Evolutionary conservation across 225 moss, liverwort and hornwort genomes (phyloP).

Genomic region (Rhytidiadelphus loreus): DNA sequence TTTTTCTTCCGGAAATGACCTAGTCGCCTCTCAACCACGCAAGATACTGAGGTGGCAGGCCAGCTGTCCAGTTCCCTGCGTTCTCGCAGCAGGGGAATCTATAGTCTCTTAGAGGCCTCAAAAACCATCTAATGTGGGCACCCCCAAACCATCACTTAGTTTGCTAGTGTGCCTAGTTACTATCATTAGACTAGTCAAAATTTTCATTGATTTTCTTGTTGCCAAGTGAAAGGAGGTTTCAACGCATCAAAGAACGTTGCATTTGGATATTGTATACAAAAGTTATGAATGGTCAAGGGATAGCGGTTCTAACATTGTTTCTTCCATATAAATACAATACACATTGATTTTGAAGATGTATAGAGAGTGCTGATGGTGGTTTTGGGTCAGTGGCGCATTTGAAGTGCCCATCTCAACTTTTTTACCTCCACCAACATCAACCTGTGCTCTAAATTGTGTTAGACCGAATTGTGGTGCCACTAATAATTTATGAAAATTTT

Average conservation of each 20-base stretch:
- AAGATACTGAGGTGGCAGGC: no score
- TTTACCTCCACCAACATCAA: background rate
- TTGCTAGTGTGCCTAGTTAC: background rate
- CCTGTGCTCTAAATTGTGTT: no score
- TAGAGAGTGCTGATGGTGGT: background rate
- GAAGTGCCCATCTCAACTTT: no score
- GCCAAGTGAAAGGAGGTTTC: background rate
- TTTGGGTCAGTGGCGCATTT: background rate
- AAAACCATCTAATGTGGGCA: no score
- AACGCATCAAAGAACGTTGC: fast-evolving
- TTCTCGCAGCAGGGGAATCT: no score
- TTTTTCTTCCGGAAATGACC: no score
- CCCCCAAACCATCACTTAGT: fast-evolving
- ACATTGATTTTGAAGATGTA: background rate
- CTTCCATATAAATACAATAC: background rate
- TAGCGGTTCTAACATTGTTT: background rate
- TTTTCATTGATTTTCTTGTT: background rate
- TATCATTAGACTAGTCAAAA: no score
- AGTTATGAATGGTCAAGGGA: background rate
- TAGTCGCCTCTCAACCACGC: no score
- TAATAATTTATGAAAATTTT: background rate
- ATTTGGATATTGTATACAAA: background rate
- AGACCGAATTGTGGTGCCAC: background rate
- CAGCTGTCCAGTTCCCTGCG: no score
- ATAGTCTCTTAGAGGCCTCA: no score